phyloP scores from a whole-genome alignment of 177 flowering plant species.

The Telopea speciosissima region DNA sequence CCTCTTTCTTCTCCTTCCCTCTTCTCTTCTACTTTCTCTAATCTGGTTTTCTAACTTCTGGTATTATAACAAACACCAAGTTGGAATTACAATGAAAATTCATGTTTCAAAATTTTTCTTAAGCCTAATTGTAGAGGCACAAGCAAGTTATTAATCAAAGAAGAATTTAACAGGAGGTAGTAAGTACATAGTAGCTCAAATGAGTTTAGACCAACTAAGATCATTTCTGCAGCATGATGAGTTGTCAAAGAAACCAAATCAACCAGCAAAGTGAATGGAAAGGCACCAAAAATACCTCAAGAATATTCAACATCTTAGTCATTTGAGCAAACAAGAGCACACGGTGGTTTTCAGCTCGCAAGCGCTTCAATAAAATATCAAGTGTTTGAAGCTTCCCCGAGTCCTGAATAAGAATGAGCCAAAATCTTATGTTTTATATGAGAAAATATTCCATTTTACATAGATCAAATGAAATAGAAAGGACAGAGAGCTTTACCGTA shows the following conservation, averaged over 20 bases:
- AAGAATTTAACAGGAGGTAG: too few species aligned
- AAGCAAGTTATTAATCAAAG: too few species aligned
- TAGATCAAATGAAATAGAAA: not conserved
- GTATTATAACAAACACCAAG: too few species aligned
- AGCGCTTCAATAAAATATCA: conserved; percentile 83
- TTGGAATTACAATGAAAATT: too few species aligned
- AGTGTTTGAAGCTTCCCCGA: conserved; percentile 99
- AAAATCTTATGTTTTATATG: not conserved
- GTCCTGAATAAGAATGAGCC: conserved; percentile 40
- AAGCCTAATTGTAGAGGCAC: too few species aligned
- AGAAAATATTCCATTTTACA: not conserved
- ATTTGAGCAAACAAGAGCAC: conserved; percentile 97
- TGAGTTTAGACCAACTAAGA: not conserved
- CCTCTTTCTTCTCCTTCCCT: too few species aligned
- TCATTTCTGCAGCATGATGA: not conserved
- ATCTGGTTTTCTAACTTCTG: too few species aligned
- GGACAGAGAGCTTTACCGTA: conserved; percentile 32
- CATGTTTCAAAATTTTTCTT: too few species aligned
- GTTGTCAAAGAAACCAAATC: not conserved
- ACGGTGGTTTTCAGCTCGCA: conserved; percentile 89
- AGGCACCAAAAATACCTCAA: conserved; percentile 56
- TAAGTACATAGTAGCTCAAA: too few species aligned
- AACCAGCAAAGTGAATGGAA: not conserved
- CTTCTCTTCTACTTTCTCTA: too few species aligned
- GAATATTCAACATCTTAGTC: conserved; percentile 98